These are phyloP conservation scores for Bromus sterilis DNA, from an alignment of 176 grass and related monocot genomes.

Conservation along the genomic window DNA sequence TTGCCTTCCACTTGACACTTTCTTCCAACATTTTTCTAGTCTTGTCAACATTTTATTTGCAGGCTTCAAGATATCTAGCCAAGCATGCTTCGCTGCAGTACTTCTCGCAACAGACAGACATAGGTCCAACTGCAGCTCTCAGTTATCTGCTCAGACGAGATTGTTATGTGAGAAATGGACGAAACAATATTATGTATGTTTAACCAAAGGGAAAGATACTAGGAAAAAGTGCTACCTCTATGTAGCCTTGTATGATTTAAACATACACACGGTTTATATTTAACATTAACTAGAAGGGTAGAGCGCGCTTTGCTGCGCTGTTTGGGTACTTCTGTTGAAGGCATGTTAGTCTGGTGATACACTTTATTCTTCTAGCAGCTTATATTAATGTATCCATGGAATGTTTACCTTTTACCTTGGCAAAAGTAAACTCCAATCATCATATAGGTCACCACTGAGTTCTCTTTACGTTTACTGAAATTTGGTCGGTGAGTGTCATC, in stretches of 20 bases:
- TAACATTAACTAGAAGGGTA: not conserved
- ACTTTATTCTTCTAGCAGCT: no score
- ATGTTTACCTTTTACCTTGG: no score
- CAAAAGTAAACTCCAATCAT: no score
- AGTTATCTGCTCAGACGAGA: constrained; percentile 48
- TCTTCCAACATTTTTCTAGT: constrained; percentile 91
- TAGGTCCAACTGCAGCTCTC: constrained; percentile 48
- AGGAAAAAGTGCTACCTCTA: not conserved
- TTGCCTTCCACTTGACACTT: constrained; percentile 74
- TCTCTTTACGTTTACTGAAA: no score
- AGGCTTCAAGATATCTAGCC: constrained; percentile 68
- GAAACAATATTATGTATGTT: not conserved
- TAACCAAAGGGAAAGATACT: not conserved
- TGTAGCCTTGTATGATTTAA: not conserved
- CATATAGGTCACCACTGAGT: no score
- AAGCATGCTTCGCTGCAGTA: constrained; percentile 64
- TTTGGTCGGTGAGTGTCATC: no score
- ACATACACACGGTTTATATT: not conserved
- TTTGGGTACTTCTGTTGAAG: no score
- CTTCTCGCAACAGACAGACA: constrained; percentile 30
- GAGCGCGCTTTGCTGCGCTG: no score
- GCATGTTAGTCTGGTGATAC: no score
- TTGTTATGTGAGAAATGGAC: constrained; percentile 1
- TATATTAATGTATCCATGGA: no score
- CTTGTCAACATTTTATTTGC: constrained; percentile 61